Evolutionary conservation across 805 yeast genomes (phyloP).

Genomic region (Wickerhamiella allomyrinae): DNA sequence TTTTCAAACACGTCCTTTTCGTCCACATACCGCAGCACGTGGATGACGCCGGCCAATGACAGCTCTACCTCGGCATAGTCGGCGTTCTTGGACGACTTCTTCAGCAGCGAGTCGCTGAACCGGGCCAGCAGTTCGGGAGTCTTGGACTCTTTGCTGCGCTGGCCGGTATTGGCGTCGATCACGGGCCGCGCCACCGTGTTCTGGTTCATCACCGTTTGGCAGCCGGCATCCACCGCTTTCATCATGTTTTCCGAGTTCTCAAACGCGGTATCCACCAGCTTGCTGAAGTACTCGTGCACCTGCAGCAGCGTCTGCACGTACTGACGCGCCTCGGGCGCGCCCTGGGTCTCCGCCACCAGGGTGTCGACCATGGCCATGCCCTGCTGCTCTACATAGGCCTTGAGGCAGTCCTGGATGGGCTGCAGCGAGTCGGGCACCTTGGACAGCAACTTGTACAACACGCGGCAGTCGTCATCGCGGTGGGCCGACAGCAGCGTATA

Average conservation of each 20-base stretch:
- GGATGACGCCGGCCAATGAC: slow-evolving; percentile 74
- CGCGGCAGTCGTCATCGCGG: slow-evolving; percentile 55
- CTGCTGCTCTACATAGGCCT: slow-evolving; percentile 52
- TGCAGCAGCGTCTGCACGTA: slow-evolving; percentile 66
- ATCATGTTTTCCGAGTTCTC: slow-evolving; percentile 63
- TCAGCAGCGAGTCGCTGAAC: slow-evolving; percentile 72
- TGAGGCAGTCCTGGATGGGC: slow-evolving; percentile 61
- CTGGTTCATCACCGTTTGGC: slow-evolving; percentile 66
- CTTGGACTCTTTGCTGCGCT: slow-evolving; percentile 33
- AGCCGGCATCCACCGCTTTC: slow-evolving; percentile 80
- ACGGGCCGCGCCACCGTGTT: slow-evolving; percentile 55
- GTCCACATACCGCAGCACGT: slow-evolving; percentile 70
- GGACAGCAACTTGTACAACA: slow-evolving; percentile 61
- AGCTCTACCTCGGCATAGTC: slow-evolving; percentile 51
- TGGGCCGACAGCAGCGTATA: slow-evolving; percentile 57
- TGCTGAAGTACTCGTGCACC: slow-evolving; percentile 53
- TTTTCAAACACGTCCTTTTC: slow-evolving; percentile 94
- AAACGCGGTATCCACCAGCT: slow-evolving; percentile 52
- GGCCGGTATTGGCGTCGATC: slow-evolving; percentile 18
- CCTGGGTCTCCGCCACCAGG: slow-evolving; percentile 28
- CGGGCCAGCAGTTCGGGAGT: slow-evolving; percentile 88
- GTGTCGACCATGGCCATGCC: slow-evolving; percentile 50
- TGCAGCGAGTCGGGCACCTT: slow-evolving; percentile 69
- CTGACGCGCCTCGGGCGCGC: slow-evolving; percentile 45
- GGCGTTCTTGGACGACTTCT: slow-evolving; percentile 52